Evolutionary conservation across 148 eudicot species (phyloP).

Genomic region (Oxyria digyna): DNA sequence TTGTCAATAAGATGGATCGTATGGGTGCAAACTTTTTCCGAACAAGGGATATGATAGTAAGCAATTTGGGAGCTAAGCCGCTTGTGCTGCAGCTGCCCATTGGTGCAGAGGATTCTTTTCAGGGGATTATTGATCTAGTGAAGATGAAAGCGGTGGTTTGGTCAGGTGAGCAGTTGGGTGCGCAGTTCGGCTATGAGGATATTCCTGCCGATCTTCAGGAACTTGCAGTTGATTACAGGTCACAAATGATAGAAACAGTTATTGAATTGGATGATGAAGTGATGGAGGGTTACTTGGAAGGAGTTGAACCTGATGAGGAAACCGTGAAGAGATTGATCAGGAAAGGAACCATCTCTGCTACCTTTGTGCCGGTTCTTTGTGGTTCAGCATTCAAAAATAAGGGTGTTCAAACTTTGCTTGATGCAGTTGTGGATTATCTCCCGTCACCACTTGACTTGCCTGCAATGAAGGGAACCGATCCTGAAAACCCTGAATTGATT

Average conservation of each 20-base stretch:
- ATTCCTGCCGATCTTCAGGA: slow-evolving; percentile 72
- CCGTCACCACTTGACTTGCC: slow-evolving; percentile 95
- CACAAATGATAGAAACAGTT: slow-evolving; percentile 60
- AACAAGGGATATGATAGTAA: slow-evolving; percentile 91
- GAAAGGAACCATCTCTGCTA: slow-evolving; percentile 56
- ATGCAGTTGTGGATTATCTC: slow-evolving; percentile 94
- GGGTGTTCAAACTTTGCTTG: slow-evolving; percentile 95
- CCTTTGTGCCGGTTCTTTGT: slow-evolving; percentile 83
- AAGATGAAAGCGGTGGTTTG: slow-evolving; percentile 80
- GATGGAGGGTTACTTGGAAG: slow-evolving; percentile 86
- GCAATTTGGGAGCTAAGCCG: slow-evolving; percentile 91
- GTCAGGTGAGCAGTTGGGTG: slow-evolving; percentile 98
- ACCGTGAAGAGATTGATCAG: slow-evolving; percentile 69
- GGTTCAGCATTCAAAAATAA: slow-evolving; percentile 98
- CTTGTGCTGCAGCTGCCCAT: slow-evolving; percentile 84
- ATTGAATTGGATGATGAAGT: slow-evolving; percentile 75
- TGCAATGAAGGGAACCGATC: slow-evolving; percentile 85
- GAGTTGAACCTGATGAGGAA: slow-evolving; percentile 80
- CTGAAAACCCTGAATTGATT: slow-evolving; percentile 70
- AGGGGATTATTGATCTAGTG: slow-evolving; percentile 83
- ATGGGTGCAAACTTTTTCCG: slow-evolving; percentile 93
- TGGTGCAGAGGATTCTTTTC: slow-evolving; percentile 78
- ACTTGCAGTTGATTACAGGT: slow-evolving; percentile 53
- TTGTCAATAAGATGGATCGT: slow-evolving; percentile 97
- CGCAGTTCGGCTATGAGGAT: slow-evolving; percentile 61